Conservation (phyloP, 352 stramenopile genomes). For the Pythium periplocum region DNA sequence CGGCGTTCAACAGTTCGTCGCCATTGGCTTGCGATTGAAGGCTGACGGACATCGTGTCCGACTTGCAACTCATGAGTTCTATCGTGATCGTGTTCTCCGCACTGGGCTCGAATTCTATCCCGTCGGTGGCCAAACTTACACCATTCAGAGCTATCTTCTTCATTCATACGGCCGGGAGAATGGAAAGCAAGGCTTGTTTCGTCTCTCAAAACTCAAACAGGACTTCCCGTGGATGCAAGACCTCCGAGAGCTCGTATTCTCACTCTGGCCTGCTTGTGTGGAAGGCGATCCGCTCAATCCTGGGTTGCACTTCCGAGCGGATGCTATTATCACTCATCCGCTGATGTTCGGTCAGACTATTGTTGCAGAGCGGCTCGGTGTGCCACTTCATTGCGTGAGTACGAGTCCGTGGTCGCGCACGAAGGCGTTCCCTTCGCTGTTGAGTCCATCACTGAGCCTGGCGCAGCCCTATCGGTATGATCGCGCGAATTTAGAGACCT, state of each 20-base stretch:
- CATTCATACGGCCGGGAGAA: conserved; percentile 34
- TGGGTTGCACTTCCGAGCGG: conserved; percentile 48
- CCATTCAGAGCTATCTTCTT: conserved; percentile 37
- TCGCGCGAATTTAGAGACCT: conserved; percentile 41
- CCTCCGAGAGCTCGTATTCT: conserved; percentile 46
- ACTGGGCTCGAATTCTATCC: conserved; percentile 68
- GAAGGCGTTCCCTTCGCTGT: conserved; percentile 48
- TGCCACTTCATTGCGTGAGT: conserved; percentile 69
- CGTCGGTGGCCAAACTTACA: conserved; percentile 44
- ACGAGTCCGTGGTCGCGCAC: conserved; percentile 46
- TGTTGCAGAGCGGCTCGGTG: conserved; percentile 62
- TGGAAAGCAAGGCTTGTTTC: conserved; percentile 24
- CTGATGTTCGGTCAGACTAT: conserved; percentile 54
- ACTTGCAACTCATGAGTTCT: conserved; percentile 80
- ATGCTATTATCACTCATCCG: conserved; percentile 65
- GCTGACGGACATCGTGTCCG: conserved; percentile 85
- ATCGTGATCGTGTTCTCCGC: conserved; percentile 57
- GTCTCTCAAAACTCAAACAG: conserved; percentile 24
- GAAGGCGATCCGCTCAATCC: conserved; percentile 35
- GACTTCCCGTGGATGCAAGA: conserved; percentile 42
- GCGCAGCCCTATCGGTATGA: conserved; percentile 38
- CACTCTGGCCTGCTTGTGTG: conserved; percentile 54
- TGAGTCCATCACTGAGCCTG: conserved; percentile 27
- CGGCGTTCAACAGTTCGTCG: conserved; percentile 66
- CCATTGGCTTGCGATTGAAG: conserved; percentile 67